Percentiles rank a stretch among this genome's conserved stretches.
Conservation (phyloP, 495 filamentous ascomycete species). For the Hypoxylon perforatum region DNA sequence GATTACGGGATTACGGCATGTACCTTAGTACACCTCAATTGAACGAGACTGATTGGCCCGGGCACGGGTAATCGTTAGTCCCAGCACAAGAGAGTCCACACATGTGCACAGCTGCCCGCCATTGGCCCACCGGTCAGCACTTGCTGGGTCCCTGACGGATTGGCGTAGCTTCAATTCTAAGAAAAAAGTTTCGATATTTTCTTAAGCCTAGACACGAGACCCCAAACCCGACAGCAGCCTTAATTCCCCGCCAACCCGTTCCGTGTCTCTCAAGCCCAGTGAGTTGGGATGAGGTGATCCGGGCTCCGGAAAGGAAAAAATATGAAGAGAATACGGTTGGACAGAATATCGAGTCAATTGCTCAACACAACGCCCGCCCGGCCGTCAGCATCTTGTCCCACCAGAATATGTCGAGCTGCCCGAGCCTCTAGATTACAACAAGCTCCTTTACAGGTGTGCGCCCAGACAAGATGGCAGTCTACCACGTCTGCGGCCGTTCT, state of each 20-base stretch:
- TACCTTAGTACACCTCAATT: slow-evolving; percentile 5
- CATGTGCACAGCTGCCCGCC: slow-evolving; percentile 36
- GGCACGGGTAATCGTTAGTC: slow-evolving; percentile 37
- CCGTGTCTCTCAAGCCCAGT: slow-evolving; percentile 37
- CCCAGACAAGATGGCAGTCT: slow-evolving; percentile 49
- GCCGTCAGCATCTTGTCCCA: slow-evolving; percentile 21
- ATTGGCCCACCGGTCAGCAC: slow-evolving; percentile 38
- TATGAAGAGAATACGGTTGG: slow-evolving; percentile 71
- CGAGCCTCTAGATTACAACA: slow-evolving; percentile 41
- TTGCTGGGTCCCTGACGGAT: slow-evolving; percentile 9
- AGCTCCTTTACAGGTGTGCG: slow-evolving; percentile 23
- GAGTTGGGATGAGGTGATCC: slow-evolving; percentile 42
- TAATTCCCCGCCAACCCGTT: slow-evolving; percentile 38
- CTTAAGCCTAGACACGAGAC: slow-evolving; percentile 42
- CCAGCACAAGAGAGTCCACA: slow-evolving; percentile 9
- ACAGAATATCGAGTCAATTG: slow-evolving; percentile 77
- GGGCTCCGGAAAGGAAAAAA: slow-evolving; percentile 35
- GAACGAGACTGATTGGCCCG: slow-evolving; percentile 23
- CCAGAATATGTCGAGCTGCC: slow-evolving; percentile 37
- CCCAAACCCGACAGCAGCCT: slow-evolving; percentile 31
- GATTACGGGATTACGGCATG: not conserved
- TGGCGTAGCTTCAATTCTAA: slow-evolving; percentile 34
- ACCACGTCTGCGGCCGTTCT: slow-evolving; percentile 26
- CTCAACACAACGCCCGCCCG: slow-evolving; percentile 54
- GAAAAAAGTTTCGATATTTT: slow-evolving; percentile 44